Evolutionary conservation across 306 rosid species (phyloP).

Genomic region (Cicer bijugum): DNA sequence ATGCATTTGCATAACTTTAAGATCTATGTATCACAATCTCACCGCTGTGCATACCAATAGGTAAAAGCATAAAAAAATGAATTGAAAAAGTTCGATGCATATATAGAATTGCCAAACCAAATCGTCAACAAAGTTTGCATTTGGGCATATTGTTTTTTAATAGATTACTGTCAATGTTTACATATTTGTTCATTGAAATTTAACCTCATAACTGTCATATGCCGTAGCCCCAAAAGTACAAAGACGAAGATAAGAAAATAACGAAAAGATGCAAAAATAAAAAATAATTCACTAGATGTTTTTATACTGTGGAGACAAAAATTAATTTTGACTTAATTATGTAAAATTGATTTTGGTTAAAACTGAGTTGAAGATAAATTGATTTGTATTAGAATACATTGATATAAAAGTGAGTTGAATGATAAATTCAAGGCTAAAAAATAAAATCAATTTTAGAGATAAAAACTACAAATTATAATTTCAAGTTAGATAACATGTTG

Average conservation of each 20-base stretch:
- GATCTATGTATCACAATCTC: slow-evolving; percentile 42
- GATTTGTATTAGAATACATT: too few species aligned
- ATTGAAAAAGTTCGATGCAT: slow-evolving; percentile 38
- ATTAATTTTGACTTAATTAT: too few species aligned
- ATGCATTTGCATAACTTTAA: slow-evolving; percentile 34
- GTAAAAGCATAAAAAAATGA: slow-evolving; percentile 46
- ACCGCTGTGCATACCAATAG: slow-evolving; percentile 32
- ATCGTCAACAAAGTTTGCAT: slow-evolving; percentile 3
- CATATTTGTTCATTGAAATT: slow-evolving; percentile 6
- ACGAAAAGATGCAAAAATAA: background rate
- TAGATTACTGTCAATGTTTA: slow-evolving; percentile 1
- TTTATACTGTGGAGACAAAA: too few species aligned
- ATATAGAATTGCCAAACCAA: slow-evolving; percentile 28
- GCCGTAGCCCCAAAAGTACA: slow-evolving; percentile 1
- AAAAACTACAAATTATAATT: too few species aligned
- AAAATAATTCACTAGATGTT: background rate
- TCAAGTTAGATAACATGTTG: too few species aligned
- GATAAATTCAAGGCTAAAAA: too few species aligned
- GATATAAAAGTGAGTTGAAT: too few species aligned
- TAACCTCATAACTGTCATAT: slow-evolving; percentile 3
- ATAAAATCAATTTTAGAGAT: too few species aligned
- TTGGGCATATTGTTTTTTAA: slow-evolving; percentile 9
- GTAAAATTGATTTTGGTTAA: too few species aligned
- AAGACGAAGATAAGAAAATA: background rate
- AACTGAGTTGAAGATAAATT: too few species aligned